Percentiles rank a stretch among this genome's conserved stretches.
phyloP scores from a whole-genome alignment of 805 yeast species.

The Candida sphagnicola region DNA sequence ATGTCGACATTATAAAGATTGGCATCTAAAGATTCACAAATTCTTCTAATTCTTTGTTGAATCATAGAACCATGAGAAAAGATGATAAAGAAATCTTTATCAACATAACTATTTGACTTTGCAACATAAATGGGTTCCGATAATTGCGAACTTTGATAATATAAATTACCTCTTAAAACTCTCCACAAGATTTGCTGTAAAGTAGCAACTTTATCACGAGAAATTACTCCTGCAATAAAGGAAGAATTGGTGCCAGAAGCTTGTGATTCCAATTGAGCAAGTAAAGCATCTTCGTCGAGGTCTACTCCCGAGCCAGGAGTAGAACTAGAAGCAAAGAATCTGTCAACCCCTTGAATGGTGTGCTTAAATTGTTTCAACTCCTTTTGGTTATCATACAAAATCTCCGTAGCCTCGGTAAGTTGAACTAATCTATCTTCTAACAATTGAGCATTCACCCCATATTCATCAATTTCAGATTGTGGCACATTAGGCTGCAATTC shows the following conservation, averaged over 20 bases:
- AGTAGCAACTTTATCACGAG: slow-evolving; percentile 61
- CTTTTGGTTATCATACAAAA: slow-evolving; percentile 58
- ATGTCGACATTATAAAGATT: slow-evolving; percentile 59
- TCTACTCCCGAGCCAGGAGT: slow-evolving; percentile 22
- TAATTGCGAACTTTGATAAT: slow-evolving; percentile 69
- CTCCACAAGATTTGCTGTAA: slow-evolving; percentile 89
- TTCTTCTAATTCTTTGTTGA: slow-evolving; percentile 67
- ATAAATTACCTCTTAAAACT: slow-evolving; percentile 87
- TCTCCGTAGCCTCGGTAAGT: slow-evolving; percentile 64
- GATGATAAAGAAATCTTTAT: slow-evolving; percentile 80
- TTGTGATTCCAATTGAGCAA: slow-evolving; percentile 37
- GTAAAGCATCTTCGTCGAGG: slow-evolving; percentile 34
- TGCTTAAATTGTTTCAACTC: slow-evolving; percentile 69
- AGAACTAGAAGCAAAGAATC: slow-evolving; percentile 31
- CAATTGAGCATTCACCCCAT: slow-evolving; percentile 55
- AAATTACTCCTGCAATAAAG: slow-evolving; percentile 79
- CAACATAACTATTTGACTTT: slow-evolving; percentile 51
- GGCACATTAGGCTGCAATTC: slow-evolving; percentile 22
- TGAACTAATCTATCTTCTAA: slow-evolving; percentile 74
- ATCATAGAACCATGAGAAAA: slow-evolving; percentile 88
- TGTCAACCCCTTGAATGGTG: slow-evolving; percentile 33
- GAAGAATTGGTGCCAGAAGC: slow-evolving; percentile 20
- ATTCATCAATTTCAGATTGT: slow-evolving; percentile 68
- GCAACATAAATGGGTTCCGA: slow-evolving; percentile 64
- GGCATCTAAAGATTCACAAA: slow-evolving; percentile 89